phyloP scores from a whole-genome alignment of 176 grass and related monocot species.

The Tillandsia fasciculata region DNA sequence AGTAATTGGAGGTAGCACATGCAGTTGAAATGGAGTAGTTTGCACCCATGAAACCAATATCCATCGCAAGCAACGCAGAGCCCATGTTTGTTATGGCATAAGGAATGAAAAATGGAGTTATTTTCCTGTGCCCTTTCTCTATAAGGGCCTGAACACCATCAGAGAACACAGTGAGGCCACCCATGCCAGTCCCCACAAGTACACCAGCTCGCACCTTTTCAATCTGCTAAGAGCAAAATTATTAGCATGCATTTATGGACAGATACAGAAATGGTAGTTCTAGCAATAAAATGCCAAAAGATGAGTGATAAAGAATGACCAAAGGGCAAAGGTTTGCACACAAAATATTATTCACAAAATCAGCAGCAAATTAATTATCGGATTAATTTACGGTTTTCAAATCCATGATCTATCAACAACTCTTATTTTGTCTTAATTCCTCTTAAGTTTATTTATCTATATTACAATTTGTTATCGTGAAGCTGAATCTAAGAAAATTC shows the following conservation, averaged over 20 bases:
- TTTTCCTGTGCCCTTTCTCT: constrained; percentile 51
- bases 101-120: constrained; percentile 58
- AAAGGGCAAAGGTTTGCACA: too few relatives aligned
- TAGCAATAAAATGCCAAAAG: too few relatives aligned
- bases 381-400: too few relatives aligned
- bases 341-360: too few relatives aligned
- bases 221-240: constrained; percentile 29
- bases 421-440: too few relatives aligned
- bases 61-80: constrained; percentile 51
- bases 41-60: constrained; percentile 58
- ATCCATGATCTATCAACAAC: too few relatives aligned
- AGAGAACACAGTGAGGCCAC: constrained; percentile 45
- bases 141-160: constrained; percentile 42
- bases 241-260: constrained; percentile 3
- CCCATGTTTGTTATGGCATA: constrained; percentile 61
- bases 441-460: too few relatives aligned
- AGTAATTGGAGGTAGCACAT: constrained; percentile 56
- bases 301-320: too few relatives aligned
- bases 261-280: background rate
- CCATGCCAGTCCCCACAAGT: constrained; percentile 59
- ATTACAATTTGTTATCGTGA: background rate
- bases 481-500: background rate
- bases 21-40: constrained; percentile 72
- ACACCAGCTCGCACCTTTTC: constrained; percentile 42
- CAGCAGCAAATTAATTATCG: too few relatives aligned